phyloP scores from a whole-genome alignment of 768 basidiomycete species.

The Trametes coccinea region DNA sequence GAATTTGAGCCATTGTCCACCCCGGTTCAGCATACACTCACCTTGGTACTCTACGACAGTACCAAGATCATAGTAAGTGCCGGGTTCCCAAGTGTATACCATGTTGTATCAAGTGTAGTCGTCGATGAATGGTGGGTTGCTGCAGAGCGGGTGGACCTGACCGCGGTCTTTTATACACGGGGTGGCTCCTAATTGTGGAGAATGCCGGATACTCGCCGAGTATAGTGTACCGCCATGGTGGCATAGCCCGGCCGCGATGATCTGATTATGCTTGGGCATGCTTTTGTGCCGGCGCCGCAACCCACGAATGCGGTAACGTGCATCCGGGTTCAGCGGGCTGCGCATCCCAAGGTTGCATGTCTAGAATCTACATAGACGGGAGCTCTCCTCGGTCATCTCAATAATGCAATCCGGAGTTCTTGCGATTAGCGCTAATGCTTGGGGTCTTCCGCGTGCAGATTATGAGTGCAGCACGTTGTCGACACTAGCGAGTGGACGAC shows the following conservation, averaged over 20 bases:
- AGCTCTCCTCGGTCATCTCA: too few relatives aligned
- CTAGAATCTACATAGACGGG: too few relatives aligned
- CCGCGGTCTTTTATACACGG: slow-evolving; percentile 11
- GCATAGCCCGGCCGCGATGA: slow-evolving; percentile 11
- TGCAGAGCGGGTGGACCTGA: not conserved
- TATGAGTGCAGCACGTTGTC: too few relatives aligned
- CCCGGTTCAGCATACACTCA: slow-evolving; percentile 22
- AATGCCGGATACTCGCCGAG: slow-evolving; percentile 7
- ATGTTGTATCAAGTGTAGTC: not conserved
- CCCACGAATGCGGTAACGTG: too few relatives aligned
- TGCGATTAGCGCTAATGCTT: too few relatives aligned
- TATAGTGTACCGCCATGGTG: slow-evolving; percentile 5
- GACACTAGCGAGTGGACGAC: too few relatives aligned
- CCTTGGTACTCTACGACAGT: slow-evolving; percentile 60
- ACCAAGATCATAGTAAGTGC: slow-evolving; percentile 55
- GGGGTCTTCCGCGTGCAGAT: too few relatives aligned
- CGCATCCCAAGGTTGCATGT: too few relatives aligned
- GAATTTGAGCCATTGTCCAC: not conserved
- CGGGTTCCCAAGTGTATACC: slow-evolving; percentile 57
- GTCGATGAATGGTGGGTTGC: not conserved
- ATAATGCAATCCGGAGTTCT: too few relatives aligned
- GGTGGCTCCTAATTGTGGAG: slow-evolving; percentile 1
- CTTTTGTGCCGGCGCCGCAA: too few relatives aligned
- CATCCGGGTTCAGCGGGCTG: too few relatives aligned
- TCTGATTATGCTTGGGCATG: slow-evolving; percentile 12